Conservation (phyloP, 495 filamentous ascomycete species). For the Schizothecium vesticola region DNA sequence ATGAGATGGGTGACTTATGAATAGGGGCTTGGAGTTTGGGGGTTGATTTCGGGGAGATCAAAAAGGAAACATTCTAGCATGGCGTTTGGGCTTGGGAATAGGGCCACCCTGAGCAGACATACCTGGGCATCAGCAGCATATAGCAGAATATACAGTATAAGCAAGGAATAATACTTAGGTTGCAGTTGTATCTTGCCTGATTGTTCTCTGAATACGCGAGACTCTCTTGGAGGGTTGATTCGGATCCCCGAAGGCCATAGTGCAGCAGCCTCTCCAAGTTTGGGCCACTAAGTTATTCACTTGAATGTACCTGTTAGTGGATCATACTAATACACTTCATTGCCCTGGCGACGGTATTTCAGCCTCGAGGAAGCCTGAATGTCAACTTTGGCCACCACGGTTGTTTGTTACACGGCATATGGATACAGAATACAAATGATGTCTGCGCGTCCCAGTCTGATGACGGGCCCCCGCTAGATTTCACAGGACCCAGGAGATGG, state of each 20-base stretch:
- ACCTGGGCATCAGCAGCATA: background rate
- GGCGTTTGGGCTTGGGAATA: background rate
- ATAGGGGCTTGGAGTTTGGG: background rate
- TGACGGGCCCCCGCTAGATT: background rate
- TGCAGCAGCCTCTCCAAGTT: too few relatives aligned
- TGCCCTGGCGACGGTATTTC: background rate
- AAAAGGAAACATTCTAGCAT: background rate
- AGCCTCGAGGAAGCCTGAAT: background rate
- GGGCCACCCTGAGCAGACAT: background rate
- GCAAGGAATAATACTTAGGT: background rate
- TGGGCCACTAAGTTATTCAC: too few relatives aligned
- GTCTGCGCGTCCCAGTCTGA: background rate
- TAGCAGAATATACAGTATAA: background rate
- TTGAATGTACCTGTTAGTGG: too few relatives aligned
- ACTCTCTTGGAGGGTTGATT: too few relatives aligned
- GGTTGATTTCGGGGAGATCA: background rate
- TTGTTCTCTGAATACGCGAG: too few relatives aligned
- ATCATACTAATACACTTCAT: too few relatives aligned
- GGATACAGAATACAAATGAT: background rate
- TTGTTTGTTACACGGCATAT: background rate
- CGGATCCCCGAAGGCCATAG: too few relatives aligned
- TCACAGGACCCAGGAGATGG: background rate
- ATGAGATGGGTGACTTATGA: constrained; percentile 16
- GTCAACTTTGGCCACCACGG: background rate
- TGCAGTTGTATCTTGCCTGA: background rate